Conservation (phyloP, 2,329 filamentous ascomycete genomes). For the Rachicladosporium sp. region DNA sequence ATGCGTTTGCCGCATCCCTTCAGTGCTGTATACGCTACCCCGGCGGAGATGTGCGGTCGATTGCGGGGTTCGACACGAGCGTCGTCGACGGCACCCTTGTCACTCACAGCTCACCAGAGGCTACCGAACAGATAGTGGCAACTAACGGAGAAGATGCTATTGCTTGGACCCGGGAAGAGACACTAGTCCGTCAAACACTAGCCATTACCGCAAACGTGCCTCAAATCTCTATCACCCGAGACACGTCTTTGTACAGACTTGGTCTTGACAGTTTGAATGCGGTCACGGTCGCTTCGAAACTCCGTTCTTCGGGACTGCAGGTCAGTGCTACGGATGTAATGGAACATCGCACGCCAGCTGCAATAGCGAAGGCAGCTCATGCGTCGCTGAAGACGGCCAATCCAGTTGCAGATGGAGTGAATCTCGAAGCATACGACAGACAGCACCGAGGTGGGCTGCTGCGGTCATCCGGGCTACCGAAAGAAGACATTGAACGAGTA, state of each 20-base stretch:
- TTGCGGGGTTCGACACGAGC: not conserved
- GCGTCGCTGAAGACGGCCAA: not conserved
- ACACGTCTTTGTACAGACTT: slow-evolving; percentile 72
- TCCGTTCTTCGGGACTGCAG: slow-evolving; percentile 47
- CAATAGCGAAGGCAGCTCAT: slow-evolving; percentile 9
- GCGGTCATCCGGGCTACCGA: slow-evolving; percentile 18
- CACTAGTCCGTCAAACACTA: slow-evolving; percentile 43
- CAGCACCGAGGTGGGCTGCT: slow-evolving; percentile 26
- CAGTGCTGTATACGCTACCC: slow-evolving; percentile 17
- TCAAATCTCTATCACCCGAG: slow-evolving; percentile 38
- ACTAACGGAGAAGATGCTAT: slow-evolving; percentile 1
- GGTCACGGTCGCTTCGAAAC: slow-evolving; percentile 56
- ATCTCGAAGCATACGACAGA: slow-evolving; percentile 42
- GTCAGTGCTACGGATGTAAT: slow-evolving; percentile 64
- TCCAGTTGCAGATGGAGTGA: slow-evolving; percentile 20
- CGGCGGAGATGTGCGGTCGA: slow-evolving; percentile 11
- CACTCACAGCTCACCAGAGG: not conserved
- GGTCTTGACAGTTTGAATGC: slow-evolving; percentile 87
- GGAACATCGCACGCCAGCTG: slow-evolving; percentile 29
- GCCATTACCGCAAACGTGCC: slow-evolving; percentile 45
- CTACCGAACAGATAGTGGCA: not conserved
- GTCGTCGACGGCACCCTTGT: slow-evolving; percentile 1
- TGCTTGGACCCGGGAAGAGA: slow-evolving; percentile 42
- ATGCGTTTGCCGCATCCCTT: slow-evolving; percentile 20
- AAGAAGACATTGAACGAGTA: slow-evolving; percentile 40